Evolutionary conservation across 768 basidiomycete genomes (phyloP).

Genomic region (Leccinum broughii): DNA sequence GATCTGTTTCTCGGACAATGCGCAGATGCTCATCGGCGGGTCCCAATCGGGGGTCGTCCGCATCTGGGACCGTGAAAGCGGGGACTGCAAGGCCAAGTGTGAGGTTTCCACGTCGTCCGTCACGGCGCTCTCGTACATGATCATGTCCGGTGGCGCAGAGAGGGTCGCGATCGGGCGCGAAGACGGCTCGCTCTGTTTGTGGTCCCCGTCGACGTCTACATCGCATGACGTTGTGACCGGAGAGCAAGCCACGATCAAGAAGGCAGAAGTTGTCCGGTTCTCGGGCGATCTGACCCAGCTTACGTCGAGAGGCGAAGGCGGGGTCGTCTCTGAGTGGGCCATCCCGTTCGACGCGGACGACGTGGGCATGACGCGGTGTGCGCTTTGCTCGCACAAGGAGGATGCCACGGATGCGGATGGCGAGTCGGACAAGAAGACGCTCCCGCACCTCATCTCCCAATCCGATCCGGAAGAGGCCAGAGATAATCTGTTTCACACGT

Average conservation of each 20-base stretch:
- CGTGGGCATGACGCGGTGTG: not conserved
- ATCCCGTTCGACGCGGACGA: slow-evolving; percentile 5
- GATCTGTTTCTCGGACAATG: slow-evolving; percentile 21
- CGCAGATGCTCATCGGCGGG: slow-evolving; percentile 19
- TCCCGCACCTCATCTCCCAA: slow-evolving; percentile 10
- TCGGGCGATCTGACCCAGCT: slow-evolving; percentile 7
- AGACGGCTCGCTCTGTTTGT: slow-evolving; percentile 21
- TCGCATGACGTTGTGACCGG: slow-evolving; percentile 10
- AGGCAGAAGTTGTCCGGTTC: slow-evolving; percentile 10
- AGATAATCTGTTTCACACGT: slow-evolving; percentile 9
- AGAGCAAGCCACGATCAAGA: slow-evolving; percentile 8
- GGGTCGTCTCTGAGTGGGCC: slow-evolving; percentile 9
- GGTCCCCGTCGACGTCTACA: slow-evolving; percentile 17
- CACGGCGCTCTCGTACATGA: slow-evolving; percentile 18
- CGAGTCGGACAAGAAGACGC: no score
- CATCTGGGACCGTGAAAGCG: slow-evolving; percentile 23
- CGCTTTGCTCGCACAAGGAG: no score
- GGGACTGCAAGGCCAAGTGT: slow-evolving; percentile 13
- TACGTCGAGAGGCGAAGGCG: slow-evolving; percentile 1
- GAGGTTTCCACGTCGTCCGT: slow-evolving; percentile 9
- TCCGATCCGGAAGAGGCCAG: slow-evolving; percentile 10
- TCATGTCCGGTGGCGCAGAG: not conserved
- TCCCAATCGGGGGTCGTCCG: slow-evolving; percentile 15
- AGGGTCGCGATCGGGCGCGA: slow-evolving; percentile 19
- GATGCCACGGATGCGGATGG: no score